These are phyloP conservation scores for Pisolithus marmoratus DNA, from an alignment of 768 basidiomycete species.

Conservation along the genomic window DNA sequence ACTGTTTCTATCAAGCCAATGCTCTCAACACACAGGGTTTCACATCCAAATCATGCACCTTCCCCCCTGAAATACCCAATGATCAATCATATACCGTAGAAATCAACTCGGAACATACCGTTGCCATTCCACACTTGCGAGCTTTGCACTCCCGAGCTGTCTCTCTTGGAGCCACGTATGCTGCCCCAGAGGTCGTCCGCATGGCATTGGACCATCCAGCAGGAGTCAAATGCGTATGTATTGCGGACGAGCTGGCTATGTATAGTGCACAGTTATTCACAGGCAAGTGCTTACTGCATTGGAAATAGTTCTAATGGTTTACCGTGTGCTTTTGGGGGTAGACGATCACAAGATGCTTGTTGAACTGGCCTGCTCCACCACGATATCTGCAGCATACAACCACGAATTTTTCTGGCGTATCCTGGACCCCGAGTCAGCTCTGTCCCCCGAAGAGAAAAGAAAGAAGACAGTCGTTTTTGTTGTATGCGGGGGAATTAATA, in stretches of 20 bases:
- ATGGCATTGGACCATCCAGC: slow-evolving; percentile 60
- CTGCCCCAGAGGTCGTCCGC: slow-evolving; percentile 54
- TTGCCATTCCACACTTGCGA: slow-evolving; percentile 53
- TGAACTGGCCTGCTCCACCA: slow-evolving; percentile 69
- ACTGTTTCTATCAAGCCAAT: slow-evolving; percentile 70
- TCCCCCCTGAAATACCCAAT: slow-evolving; percentile 22
- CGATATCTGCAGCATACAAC: slow-evolving; percentile 62
- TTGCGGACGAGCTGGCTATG: slow-evolving; percentile 71
- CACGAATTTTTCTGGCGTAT: slow-evolving; percentile 45
- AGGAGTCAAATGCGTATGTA: slow-evolving; percentile 49
- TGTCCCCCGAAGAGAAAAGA: slow-evolving; percentile 19
- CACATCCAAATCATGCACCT: slow-evolving; percentile 27
- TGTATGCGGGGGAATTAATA: slow-evolving; percentile 60
- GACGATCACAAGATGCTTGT: slow-evolving; percentile 74
- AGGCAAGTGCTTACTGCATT: slow-evolving; percentile 34
- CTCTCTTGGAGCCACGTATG: slow-evolving; percentile 66
- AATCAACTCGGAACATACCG: slow-evolving; percentile 36
- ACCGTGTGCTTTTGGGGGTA: slow-evolving; percentile 17
- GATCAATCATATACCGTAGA: slow-evolving; percentile 36
- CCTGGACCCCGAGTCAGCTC: slow-evolving; percentile 16
- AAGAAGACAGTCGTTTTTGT: slow-evolving; percentile 52
- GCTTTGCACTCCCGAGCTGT: slow-evolving; percentile 59
- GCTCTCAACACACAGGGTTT: slow-evolving; percentile 44
- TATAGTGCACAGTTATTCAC: slow-evolving; percentile 49
- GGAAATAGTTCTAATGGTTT: neutral